phyloP scores from a whole-genome alignment of 805 yeast species.

The Priceomyces medius region DNA sequence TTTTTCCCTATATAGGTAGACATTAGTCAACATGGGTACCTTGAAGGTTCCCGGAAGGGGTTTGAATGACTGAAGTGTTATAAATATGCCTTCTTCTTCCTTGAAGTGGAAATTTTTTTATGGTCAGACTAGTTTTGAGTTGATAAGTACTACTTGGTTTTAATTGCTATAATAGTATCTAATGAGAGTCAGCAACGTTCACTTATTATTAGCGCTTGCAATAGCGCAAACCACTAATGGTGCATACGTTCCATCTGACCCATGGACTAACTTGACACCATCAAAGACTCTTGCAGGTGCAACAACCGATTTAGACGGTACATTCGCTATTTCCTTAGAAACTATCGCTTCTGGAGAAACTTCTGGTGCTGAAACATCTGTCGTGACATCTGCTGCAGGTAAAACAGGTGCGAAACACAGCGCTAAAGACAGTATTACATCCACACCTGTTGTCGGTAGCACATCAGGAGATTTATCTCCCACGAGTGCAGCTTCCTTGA shows the following conservation, averaged over 20 bases:
- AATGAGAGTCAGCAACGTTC: conserved; percentile 3
- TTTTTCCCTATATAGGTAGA: conserved; percentile 1
- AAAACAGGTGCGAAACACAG: no score
- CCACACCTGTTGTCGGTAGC: no score
- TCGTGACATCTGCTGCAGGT: conserved; percentile 1
- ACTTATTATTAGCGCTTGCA: conserved; percentile 12
- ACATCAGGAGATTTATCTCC: no score
- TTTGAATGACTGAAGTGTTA: conserved; percentile 1
- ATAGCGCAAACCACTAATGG: conserved; percentile 14
- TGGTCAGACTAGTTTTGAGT: neutral
- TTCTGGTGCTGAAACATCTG: conserved; percentile 5
- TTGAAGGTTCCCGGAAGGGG: neutral
- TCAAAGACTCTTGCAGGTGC: conserved; percentile 26
- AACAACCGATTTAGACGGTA: conserved; percentile 25
- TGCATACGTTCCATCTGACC: conserved; percentile 26
- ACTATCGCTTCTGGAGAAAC: conserved; percentile 19
- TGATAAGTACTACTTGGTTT: neutral
- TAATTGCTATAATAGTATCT: neutral
- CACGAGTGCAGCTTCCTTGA: no score
- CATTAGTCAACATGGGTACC: neutral
- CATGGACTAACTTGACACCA: conserved; percentile 34
- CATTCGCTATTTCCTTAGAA: conserved; percentile 31
- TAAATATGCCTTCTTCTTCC: conserved; percentile 6
- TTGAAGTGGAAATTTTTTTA: conserved; percentile 4
- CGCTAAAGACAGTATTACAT: no score